phyloP scores from a whole-genome alignment of 176 grass and related monocot genomes.

The Pontederia crassipes region DNA sequence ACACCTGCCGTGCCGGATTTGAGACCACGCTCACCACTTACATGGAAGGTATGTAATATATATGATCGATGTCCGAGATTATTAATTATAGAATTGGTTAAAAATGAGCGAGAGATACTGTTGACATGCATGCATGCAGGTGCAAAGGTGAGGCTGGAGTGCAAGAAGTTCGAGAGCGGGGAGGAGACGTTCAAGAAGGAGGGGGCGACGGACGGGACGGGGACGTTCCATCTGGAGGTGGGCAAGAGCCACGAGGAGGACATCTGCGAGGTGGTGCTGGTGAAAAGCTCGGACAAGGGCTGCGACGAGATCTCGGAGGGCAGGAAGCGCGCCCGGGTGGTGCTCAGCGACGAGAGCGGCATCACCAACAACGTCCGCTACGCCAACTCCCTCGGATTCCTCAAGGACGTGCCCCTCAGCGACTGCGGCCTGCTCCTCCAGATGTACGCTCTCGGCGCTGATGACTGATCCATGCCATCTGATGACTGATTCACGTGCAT shows the following conservation, averaged over 20 bases:
- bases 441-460: constrained; percentile 18
- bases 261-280: constrained; percentile 57
- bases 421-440: constrained; percentile 38
- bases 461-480: not conserved
- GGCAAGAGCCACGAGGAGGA: constrained; percentile 46
- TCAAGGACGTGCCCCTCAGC: constrained; percentile 44
- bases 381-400: constrained; percentile 62
- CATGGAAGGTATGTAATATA: too few relatives aligned
- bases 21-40: too few relatives aligned
- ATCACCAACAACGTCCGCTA: constrained; percentile 29
- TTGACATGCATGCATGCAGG: constrained; percentile 12
- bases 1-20: too few relatives aligned
- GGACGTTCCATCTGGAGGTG: constrained; percentile 46
- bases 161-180: constrained; percentile 23
- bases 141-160: constrained; percentile 54
- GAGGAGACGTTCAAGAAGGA: constrained; percentile 21
- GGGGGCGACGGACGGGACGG: constrained; percentile 35
- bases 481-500: too few relatives aligned
- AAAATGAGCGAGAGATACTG: too few relatives aligned
- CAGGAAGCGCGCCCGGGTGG: constrained; percentile 32
- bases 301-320: not conserved
- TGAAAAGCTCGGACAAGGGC: not conserved
- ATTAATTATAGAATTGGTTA: too few relatives aligned
- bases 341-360: constrained; percentile 21
- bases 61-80: too few relatives aligned